A percentile compares a stretch with the other conserved stretches of the same genome.
Conservation (phyloP, 2,329 filamentous ascomycete genomes). For the Cordyceps farinosa region DNA sequence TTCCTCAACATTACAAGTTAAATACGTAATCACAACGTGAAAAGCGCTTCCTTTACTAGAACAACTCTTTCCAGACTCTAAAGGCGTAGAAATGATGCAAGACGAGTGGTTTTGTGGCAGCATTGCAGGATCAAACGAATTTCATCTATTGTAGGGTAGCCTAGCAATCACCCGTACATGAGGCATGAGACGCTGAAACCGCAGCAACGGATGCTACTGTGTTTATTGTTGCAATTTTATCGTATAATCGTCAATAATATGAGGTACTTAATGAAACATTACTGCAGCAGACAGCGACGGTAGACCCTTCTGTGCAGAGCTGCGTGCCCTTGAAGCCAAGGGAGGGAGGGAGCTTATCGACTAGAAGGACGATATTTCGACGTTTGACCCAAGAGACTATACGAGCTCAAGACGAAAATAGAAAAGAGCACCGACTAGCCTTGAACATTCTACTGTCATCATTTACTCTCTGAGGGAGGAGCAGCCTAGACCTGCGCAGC, state of each 20-base stretch:
- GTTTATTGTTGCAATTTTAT: not conserved
- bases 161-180: not conserved
- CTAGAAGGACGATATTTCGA: not conserved
- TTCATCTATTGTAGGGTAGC: not conserved
- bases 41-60: no score
- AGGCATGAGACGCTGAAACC: not conserved
- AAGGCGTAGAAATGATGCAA: no score
- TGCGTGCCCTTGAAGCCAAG: not conserved
- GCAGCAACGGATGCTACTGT: not conserved
- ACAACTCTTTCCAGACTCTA: no score
- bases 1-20: no score
- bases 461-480: not conserved
- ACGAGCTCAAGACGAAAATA: not conserved
- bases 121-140: not conserved
- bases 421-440: not conserved
- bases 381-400: not conserved
- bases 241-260: not conserved
- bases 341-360: not conserved
- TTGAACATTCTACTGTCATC: no score
- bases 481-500: no score
- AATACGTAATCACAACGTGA: no score
- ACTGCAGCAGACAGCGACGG: not conserved
- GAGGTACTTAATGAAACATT: not conserved
- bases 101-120: no score
- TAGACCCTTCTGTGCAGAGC: not conserved